Base-by-base conservation (phyloP, 1,284 basidiomycete species). In the Tetrapyrgos nigripes region DNA sequence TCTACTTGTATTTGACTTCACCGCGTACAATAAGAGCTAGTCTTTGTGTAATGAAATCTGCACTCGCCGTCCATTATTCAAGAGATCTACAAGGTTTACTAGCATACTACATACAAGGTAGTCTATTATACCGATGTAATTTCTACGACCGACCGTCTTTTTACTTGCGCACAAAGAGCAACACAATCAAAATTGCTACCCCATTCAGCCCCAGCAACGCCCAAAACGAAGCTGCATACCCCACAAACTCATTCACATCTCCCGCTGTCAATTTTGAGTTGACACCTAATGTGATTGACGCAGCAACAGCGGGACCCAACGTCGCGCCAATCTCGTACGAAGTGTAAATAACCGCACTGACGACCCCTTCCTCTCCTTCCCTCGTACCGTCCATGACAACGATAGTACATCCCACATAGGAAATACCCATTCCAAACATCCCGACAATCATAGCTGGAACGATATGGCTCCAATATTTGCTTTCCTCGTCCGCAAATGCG, bases 321-420 rank as follows among this genome's bases (percentile, higher is more conserved):
- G n/a, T n/a, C n/a, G n/a, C n/a, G n/a, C n/a, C 63, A 21, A 64
- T 49, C 37, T 64, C 61, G 50, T 62, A 62, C 8, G 58, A 55
- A 8, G 64, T 63, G 37, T 59, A 65, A 59, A 63, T 65, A 19
- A 61, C 50, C n/a, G 64, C 64, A 21, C 64, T 57, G 19, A 65
- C 62, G 17, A 65, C 62, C 21, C 64, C 64, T 23, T 63, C 57
- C 31, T 63, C 55, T 11, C 57, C 59, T 17, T 52, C 29, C 47
- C 54, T 48, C 23, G 57, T 60, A 33, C 59, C 54, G 4, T 58
- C 64, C 64, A 65, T 65, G 11, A 63, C 59, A n/a, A 57, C 40
- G 19, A 57, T 59, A 2, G 59, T 63, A 35, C 57, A 61, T 3
- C 59, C 59, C 29, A 65, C 59, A 43, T 63, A 63, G 9, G 59